Evolutionary conservation across 495 filamentous ascomycete species (phyloP).

Genomic region (Neurospora pannonica): DNA sequence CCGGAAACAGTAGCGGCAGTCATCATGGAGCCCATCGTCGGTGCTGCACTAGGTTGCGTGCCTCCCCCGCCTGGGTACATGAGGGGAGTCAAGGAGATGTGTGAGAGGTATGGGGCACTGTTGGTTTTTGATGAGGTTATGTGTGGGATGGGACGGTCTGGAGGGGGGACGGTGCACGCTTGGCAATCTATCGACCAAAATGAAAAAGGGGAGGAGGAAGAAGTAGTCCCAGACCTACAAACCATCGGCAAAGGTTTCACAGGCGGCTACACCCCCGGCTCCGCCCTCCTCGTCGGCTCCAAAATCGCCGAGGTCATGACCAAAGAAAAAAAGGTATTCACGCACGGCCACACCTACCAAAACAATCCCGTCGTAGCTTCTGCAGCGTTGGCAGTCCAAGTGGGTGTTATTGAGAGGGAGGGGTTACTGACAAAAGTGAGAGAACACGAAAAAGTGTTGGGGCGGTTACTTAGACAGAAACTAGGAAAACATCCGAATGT

Average conservation of each 20-base stretch:
- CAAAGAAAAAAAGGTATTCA: constrained; percentile 44
- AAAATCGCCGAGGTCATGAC: constrained; percentile 37
- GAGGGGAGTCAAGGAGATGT: constrained; percentile 50
- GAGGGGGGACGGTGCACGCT: constrained; percentile 41
- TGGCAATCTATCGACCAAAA: constrained; percentile 38
- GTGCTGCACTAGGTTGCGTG: constrained; percentile 54
- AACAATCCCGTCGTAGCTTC: constrained; percentile 50
- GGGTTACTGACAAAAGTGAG: constrained; percentile 41
- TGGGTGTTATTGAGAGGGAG: constrained; percentile 37
- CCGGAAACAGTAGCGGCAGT: constrained; percentile 59
- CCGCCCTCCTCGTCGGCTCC: constrained; percentile 12
- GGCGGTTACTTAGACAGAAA: constrained; percentile 27
- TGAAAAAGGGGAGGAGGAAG: constrained; percentile 12
- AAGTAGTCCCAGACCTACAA: constrained; percentile 52
- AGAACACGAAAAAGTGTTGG: constrained; percentile 39
- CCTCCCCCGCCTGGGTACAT: constrained; percentile 55
- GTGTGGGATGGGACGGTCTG: constrained; percentile 60
- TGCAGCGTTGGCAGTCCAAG: constrained; percentile 45
- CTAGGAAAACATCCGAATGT: constrained; percentile 45
- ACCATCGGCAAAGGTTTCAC: constrained; percentile 56
- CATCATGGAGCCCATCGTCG: constrained; percentile 54
- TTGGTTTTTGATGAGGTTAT: constrained; percentile 70
- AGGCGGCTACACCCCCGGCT: constrained; percentile 34
- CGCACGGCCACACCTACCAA: constrained; percentile 51
- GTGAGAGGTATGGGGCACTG: constrained; percentile 55